Evolutionary conservation across 2,329 filamentous ascomycete species (phyloP).

Genomic region (Sclerotinia subarctica): DNA sequence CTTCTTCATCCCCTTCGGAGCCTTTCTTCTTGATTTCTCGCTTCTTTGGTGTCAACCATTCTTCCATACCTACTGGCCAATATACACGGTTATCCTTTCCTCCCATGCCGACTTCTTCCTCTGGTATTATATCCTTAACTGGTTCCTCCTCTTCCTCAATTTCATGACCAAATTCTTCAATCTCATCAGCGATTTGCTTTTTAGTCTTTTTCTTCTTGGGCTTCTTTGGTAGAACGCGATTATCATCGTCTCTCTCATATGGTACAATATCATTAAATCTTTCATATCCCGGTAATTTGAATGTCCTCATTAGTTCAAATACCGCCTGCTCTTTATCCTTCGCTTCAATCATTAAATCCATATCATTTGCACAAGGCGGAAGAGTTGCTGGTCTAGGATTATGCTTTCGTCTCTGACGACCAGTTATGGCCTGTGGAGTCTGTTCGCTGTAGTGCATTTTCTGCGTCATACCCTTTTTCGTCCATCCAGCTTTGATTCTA

Average conservation of each 20-base stretch:
- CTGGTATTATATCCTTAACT: slow-evolving; percentile 42
- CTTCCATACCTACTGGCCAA: slow-evolving; percentile 86
- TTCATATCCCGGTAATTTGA: slow-evolving; percentile 77
- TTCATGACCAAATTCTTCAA: slow-evolving; percentile 36
- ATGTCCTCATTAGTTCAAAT: slow-evolving; percentile 87
- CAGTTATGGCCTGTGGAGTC: slow-evolving; percentile 70
- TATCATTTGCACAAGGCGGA: slow-evolving; percentile 75
- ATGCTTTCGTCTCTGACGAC: slow-evolving; percentile 78
- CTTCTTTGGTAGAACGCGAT: slow-evolving; percentile 52
- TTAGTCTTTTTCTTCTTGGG: slow-evolving; percentile 43
- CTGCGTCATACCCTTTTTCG: slow-evolving; percentile 76
- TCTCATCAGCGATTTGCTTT: slow-evolving; percentile 41
- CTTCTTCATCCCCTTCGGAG: slow-evolving; percentile 40
- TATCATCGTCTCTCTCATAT: slow-evolving; percentile 72
- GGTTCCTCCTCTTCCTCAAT: slow-evolving; percentile 40
- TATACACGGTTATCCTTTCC: slow-evolving; percentile 79
- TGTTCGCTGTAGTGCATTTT: slow-evolving; percentile 98
- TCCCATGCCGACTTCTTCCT: slow-evolving; percentile 79
- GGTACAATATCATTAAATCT: slow-evolving; percentile 75
- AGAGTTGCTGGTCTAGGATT: slow-evolving; percentile 73
- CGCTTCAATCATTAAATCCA: slow-evolving; percentile 99
- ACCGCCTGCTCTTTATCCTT: slow-evolving; percentile 98
- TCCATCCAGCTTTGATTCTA: slow-evolving; percentile 81
- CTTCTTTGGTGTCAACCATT: slow-evolving; percentile 83
- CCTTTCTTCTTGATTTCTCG: slow-evolving; percentile 55